Base-by-base conservation (phyloP, 148 eudicot genomes). In the Fallopia convolvulus region DNA sequence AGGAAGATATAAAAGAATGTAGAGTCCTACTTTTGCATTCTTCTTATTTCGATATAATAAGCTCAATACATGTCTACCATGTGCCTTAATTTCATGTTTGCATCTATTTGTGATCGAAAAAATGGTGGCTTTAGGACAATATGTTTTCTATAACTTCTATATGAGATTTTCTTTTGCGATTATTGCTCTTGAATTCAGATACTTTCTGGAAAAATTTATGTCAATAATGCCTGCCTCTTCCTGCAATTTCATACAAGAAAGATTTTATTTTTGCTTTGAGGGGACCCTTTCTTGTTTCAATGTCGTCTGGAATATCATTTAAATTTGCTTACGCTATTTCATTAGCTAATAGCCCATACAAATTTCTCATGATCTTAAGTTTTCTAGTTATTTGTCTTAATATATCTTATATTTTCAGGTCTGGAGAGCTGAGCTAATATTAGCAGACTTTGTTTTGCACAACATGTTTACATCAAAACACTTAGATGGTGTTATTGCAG, bases 361-460 rank as follows among this genome's bases (percentile, higher is more conserved):
- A 5, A 10, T 32, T 33, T 79, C 74, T 60, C 52, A 40, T 66
- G 75, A 56, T 13, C 65, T 55, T 58, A 10, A 26, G 11, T 23
- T 26, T 30, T 11, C 66, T 58, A 0, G 70, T 58, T 58, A 21
- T 58, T 23, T 23, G 65, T 11, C 14, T 13, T 26, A 30, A 63
- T 32, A 30, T 63, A 48, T 72, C 48, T 75, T 55, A 50, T 42
- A 39, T 42, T 83, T 79, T 77, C 83, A 95, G 97, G 89, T 95
- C 42, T 95, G 99, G 99, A 91, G 87, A 83, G 99, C 99, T 68
- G 97, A 92, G 87, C 58, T 95, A 53, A 76, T 93, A 71, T 82
- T 95, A 81, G 94, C 97, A 74, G 97, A 92, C 80, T 92, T 86
- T 79, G 83, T 95, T 76, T 80, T 93, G 83, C 97, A 95, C 81